phyloP scores from a whole-genome alignment of 768 basidiomycete genomes.

The Rhodotorula taiwanensis region DNA sequence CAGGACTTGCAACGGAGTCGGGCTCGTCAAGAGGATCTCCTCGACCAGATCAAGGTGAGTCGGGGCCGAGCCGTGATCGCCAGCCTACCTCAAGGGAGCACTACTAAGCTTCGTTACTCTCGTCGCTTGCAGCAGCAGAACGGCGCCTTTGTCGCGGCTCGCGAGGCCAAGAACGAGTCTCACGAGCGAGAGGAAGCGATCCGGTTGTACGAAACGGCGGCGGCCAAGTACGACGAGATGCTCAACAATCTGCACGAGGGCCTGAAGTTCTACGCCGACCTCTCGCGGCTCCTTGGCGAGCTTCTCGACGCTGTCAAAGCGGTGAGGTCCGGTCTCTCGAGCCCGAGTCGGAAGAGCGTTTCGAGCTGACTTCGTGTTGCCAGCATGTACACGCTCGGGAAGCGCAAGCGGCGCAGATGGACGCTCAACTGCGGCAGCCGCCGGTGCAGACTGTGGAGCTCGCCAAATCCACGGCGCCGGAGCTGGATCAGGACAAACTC shows the following conservation, averaged over 20 bases:
- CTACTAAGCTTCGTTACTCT: background rate
- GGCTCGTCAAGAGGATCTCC: constrained; percentile 58
- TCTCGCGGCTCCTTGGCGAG: constrained; percentile 57
- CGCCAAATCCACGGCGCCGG: too few relatives aligned
- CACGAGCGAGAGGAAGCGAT: constrained; percentile 75
- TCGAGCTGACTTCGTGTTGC: too few relatives aligned
- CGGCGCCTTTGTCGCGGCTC: constrained; percentile 63
- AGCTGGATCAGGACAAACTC: too few relatives aligned
- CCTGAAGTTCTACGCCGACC: constrained; percentile 78
- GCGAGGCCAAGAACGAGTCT: constrained; percentile 53
- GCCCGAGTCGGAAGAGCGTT: too few relatives aligned
- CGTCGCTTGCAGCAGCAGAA: constrained; percentile 59
- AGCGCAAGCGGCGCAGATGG: too few relatives aligned
- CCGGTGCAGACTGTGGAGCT: too few relatives aligned
- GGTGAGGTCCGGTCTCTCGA: too few relatives aligned
- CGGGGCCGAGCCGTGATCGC: constrained; percentile 1
- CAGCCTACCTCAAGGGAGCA: background rate
- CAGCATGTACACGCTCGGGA: too few relatives aligned
- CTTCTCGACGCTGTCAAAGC: constrained; percentile 20
- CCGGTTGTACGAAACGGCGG: constrained; percentile 73
- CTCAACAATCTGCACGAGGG: constrained; percentile 69
- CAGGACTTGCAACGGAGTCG: constrained; percentile 55
- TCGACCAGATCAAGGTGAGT: constrained; percentile 62
- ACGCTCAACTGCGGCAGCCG: too few relatives aligned
- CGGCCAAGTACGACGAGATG: constrained; percentile 81